Conservation (phyloP, 768 basidiomycete species). For the Macrolepiota albuminosa region DNA sequence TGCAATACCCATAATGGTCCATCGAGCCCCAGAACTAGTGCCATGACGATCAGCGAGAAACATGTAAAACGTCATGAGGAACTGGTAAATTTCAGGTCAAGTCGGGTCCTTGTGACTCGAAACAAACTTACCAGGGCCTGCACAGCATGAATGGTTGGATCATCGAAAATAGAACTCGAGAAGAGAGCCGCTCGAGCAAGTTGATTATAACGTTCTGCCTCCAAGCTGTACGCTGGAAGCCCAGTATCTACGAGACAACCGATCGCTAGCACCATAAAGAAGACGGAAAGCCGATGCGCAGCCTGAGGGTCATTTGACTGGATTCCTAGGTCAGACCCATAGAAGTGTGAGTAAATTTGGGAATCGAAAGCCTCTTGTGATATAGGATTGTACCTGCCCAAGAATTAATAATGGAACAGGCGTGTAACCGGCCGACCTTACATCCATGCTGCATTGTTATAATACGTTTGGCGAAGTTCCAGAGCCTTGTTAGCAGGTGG, state of each 20-base stretch:
- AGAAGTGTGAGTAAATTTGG: conserved; percentile 57
- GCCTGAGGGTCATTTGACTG: conserved; percentile 46
- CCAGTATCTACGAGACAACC: conserved; percentile 58
- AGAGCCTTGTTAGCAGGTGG: conserved; percentile 56
- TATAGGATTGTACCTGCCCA: conserved; percentile 63
- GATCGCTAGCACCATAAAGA: conserved; percentile 66
- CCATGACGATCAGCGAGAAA: conserved; percentile 68
- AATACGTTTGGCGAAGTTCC: conserved; percentile 59
- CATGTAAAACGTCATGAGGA: conserved; percentile 66
- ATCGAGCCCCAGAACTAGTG: conserved; percentile 57
- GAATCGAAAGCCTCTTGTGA: conserved; percentile 54
- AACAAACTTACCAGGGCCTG: conserved; percentile 53
- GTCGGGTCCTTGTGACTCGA: conserved; percentile 7
- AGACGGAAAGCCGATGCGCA: conserved; percentile 57
- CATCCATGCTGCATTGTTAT: conserved; percentile 68
- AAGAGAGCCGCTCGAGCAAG: conserved; percentile 62
- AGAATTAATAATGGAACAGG: conserved; percentile 6
- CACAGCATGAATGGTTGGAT: conserved; percentile 62
- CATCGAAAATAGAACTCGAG: conserved; percentile 59
- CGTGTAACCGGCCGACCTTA: conserved; percentile 31
- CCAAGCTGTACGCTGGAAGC: conserved; percentile 54
- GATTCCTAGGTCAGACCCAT: conserved; percentile 37
- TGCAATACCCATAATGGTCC: conserved; percentile 66
- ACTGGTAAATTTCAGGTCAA: conserved; percentile 29
- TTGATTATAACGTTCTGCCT: conserved; percentile 69